phyloP scores from a whole-genome alignment of 306 rosid species.

The Malus orientalis region DNA sequence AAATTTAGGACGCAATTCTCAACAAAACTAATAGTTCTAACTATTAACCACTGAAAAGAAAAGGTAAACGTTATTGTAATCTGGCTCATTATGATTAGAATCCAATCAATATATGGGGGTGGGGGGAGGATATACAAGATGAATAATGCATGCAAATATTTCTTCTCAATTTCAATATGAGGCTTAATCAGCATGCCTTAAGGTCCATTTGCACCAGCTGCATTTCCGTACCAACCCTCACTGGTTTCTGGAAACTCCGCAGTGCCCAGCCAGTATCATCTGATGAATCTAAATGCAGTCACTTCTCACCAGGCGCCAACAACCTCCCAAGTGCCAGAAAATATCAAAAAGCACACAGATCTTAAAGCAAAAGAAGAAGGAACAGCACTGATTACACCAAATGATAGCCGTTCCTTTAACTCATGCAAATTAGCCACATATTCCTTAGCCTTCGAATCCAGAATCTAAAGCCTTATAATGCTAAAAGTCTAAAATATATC shows the following conservation, averaged over 20 bases:
- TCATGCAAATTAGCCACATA: background rate
- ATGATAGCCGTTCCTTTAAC: background rate
- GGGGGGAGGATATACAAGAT: background rate
- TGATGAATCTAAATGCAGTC: background rate
- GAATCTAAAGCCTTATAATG: background rate
- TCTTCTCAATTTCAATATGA: background rate
- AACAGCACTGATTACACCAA: background rate
- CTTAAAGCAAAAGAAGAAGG: too few species aligned
- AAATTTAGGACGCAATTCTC: conserved; percentile 8
- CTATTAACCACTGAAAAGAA: background rate
- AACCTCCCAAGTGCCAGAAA: background rate
- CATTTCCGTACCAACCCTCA: background rate
- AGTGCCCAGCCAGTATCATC: background rate
- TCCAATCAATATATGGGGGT: background rate
- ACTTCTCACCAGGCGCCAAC: background rate
- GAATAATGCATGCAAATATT: background rate
- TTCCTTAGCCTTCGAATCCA: background rate
- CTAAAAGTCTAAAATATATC: background rate
- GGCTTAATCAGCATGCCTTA: background rate
- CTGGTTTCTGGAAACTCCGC: background rate
- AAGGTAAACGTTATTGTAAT: background rate
- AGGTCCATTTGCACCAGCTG: background rate
- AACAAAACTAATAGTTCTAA: conserved; percentile 6
- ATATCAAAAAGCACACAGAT: background rate
- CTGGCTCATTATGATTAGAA: background rate